Conservation (phyloP, 108 stramenopile genomes). For the Nannochloropsis oceanica region DNA sequence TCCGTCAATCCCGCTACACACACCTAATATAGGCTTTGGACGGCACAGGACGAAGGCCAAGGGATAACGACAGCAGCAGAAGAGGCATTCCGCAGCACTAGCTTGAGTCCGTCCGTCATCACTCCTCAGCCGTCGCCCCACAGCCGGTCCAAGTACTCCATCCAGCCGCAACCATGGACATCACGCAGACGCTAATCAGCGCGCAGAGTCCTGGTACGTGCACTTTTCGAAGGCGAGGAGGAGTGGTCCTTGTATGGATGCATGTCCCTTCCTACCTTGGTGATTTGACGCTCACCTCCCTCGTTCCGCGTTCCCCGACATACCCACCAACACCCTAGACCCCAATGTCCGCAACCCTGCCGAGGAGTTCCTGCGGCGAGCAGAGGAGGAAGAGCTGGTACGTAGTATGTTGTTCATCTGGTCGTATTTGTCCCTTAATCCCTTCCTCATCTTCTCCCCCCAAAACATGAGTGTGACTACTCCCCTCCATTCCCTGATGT, state of each 20-base stretch:
- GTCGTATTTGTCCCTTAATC: no score
- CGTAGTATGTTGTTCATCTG: neutral
- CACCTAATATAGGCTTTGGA: no score
- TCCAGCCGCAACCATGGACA: neutral
- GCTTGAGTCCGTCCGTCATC: no score
- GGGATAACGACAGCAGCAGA: no score
- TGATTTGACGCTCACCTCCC: neutral
- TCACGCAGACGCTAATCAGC: neutral
- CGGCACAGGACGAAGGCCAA: no score
- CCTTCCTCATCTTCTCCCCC: neutral
- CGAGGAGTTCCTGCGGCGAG: slow-evolving; percentile 11
- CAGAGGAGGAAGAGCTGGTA: slow-evolving; percentile 14
- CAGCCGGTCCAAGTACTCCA: neutral
- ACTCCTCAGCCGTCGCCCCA: no score
- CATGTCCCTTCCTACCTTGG: neutral
- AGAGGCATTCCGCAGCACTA: no score
- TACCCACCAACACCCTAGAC: slow-evolving; percentile 1
- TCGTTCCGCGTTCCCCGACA: neutral
- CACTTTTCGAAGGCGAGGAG: neutral
- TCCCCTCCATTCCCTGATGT: neutral
- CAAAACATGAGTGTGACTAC: neutral
- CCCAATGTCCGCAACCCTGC: slow-evolving; percentile 22
- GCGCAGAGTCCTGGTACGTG: neutral
- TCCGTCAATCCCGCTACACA: no score
- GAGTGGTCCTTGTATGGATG: neutral